Conservation (phyloP, 2,329 filamentous ascomycete genomes). For the Ophiostoma sp. region DNA sequence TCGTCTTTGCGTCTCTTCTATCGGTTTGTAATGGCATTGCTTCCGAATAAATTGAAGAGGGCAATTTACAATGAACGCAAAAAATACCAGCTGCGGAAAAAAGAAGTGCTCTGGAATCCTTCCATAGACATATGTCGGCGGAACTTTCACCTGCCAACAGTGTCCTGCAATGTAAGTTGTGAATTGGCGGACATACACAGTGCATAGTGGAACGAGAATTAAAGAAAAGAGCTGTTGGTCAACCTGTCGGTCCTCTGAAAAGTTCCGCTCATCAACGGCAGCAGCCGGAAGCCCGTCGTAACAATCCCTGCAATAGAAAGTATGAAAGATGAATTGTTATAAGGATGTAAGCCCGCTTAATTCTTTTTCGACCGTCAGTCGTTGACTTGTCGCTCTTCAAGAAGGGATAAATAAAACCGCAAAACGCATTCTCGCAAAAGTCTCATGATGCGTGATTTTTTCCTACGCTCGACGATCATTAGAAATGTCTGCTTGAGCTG, state of each 20-base stretch:
- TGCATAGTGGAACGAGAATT: background rate
- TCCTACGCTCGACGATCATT: background rate
- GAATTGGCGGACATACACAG: background rate
- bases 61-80: background rate
- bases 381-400: background rate
- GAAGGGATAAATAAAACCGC: background rate
- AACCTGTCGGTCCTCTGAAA: background rate
- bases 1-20: background rate
- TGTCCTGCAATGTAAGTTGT: background rate
- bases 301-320: background rate
- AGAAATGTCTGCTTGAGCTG: background rate
- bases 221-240: background rate
- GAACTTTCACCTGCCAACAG: background rate
- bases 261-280: background rate
- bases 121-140: background rate
- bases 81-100: background rate
- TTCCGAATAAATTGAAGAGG: background rate
- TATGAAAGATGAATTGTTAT: background rate
- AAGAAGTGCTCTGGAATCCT: background rate
- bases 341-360: background rate
- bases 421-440: background rate
- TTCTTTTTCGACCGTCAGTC: background rate
- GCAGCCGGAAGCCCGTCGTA: background rate
- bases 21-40: background rate
- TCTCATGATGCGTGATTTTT: conserved; percentile 10